Evolutionary conservation across 2,329 filamentous ascomycete species (phyloP), one percentile per base, ranked within the genome.

Genomic region (Penicillium vulpinum): DNA sequence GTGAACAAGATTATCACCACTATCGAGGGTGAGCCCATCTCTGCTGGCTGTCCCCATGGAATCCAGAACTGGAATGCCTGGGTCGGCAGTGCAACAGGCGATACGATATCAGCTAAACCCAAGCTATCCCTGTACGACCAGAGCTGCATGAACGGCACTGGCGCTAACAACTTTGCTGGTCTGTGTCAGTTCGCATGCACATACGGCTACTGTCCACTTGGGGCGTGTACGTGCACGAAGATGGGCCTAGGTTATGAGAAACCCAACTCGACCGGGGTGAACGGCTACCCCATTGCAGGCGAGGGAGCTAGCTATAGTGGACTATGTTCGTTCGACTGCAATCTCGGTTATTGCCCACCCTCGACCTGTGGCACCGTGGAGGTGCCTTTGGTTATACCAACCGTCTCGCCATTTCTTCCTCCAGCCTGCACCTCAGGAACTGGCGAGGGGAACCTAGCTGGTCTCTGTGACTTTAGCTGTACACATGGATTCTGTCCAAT

Each of bases 271-370:
- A 56, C 56, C 1, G 60, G 56, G 1, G 31, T 50, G 2, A 2
- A 24, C 0, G 60, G 58, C 13, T 62, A 57, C 35, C 60, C 62
- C 3, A 43, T 51, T 21, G 54, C 58, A 13, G 56, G 60, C 2
- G 46, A 54, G 22, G 45, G 31, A 3, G 41, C 52, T 26, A 58
- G 46, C 33, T 64, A 62, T 21, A 50, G n/a, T 16, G 61, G 61
- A 16, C 55, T 62, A n/a, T n/a, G n/a, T n/a, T 15, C 60, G 61
- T 29, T 60, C 28, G 31, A 31, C 4, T 63, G 59, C 43, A 55
- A 54, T n/a, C 41, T 54, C 31, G 56, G 62, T 1, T 57, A 52
- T 31, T 64, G 62, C 36, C 57, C 56, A 4, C 21, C 35, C 6
- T 18, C 18, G 0, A 51, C 47, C 24, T 64, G 60, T 18, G 50